phyloP scores from a whole-genome alignment of 345 rosid species.

The Erodium maritimum region DNA sequence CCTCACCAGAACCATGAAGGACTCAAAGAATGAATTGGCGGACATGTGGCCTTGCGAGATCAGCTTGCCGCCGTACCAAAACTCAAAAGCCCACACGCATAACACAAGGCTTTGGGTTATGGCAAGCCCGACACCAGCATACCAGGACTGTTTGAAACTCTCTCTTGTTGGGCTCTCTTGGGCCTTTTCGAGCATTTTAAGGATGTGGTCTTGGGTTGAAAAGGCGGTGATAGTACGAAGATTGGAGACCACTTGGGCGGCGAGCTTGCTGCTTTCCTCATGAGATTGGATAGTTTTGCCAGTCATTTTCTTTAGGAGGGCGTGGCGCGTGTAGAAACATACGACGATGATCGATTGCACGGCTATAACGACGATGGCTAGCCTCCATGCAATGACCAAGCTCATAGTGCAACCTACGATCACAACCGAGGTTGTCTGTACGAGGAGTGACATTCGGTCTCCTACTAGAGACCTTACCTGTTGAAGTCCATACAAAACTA shows the following conservation, averaged over 20 bases:
- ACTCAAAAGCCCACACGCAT: neutral
- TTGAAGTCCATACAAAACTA: too few relatives aligned
- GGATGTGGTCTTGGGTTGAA: constrained; percentile 4
- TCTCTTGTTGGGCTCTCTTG: constrained; percentile 2
- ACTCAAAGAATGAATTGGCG: neutral
- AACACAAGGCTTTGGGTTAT: neutral
- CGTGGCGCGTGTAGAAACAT: neutral
- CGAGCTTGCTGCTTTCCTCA: constrained; percentile 4
- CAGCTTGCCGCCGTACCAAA: constrained; percentile 5
- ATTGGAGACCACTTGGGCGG: constrained; percentile 2
- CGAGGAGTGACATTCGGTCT: constrained; percentile 4
- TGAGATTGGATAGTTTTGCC: constrained; percentile 4
- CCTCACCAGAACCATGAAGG: constrained; percentile 2
- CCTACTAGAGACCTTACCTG: constrained; percentile 11
- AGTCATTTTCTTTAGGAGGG: constrained; percentile 1
- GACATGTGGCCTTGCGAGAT: constrained; percentile 1
- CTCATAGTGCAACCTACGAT: constrained; percentile 1
- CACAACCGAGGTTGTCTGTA: neutral
- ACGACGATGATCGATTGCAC: constrained; percentile 1
- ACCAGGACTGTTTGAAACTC: constrained; percentile 6
- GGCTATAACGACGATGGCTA: constrained; percentile 7
- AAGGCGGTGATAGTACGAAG: constrained; percentile 4
- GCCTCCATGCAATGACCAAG: constrained; percentile 8
- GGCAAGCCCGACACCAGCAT: constrained; percentile 3
- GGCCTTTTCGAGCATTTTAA: constrained; percentile 1